A percentile compares a stretch with the other conserved stretches of the same genome.
Conservation (phyloP, 495 filamentous ascomycete species). For the Penicillium cataractarum region DNA sequence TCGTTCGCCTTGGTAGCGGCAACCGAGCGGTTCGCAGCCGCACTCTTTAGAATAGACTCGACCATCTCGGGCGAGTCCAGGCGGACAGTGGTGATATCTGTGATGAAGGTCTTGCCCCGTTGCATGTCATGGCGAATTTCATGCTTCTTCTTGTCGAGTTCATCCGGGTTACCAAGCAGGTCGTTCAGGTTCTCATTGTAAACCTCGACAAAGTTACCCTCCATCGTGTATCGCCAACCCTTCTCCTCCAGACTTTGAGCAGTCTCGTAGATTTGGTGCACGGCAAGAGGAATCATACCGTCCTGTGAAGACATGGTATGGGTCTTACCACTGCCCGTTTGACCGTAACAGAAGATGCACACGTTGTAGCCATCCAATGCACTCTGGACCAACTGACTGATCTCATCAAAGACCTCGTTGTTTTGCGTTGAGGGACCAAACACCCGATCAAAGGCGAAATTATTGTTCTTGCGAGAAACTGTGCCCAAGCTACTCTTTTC, state of each 20-base stretch:
- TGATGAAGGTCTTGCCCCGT: conserved; percentile 80
- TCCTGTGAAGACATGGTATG: conserved; percentile 92
- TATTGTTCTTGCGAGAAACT: conserved; percentile 71
- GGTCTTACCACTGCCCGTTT: conserved; percentile 96
- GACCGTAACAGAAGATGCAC: conserved; percentile 98
- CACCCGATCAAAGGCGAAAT: conserved; percentile 92
- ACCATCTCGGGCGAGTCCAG: conserved; percentile 81
- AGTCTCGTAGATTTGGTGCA: conserved; percentile 89
- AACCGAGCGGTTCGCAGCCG: conserved; percentile 82
- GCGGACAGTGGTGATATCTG: conserved; percentile 76
- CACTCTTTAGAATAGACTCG: conserved; percentile 73
- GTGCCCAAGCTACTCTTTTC: conserved; percentile 82
- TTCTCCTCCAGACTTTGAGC: conserved; percentile 81
- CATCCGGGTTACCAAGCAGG: conserved; percentile 75
- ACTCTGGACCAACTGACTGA: conserved; percentile 94
- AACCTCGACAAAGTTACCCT: conserved; percentile 96
- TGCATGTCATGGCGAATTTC: conserved; percentile 88
- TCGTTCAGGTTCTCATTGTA: conserved; percentile 98
- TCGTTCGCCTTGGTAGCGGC: conserved; percentile 97
- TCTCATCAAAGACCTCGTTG: conserved; percentile 90
- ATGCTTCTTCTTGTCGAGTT: conserved; percentile 82
- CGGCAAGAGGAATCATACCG: conserved; percentile 94
- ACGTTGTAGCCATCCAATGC: conserved; percentile 98
- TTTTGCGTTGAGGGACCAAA: conserved; percentile 81
- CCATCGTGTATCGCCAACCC: conserved; percentile 93